Percentiles rank a stretch among this genome's conserved stretches.
These are phyloP conservation scores for Arthroderma sp. DNA, from an alignment of 2,329 filamentous ascomycete species.

Conservation along the genomic window DNA sequence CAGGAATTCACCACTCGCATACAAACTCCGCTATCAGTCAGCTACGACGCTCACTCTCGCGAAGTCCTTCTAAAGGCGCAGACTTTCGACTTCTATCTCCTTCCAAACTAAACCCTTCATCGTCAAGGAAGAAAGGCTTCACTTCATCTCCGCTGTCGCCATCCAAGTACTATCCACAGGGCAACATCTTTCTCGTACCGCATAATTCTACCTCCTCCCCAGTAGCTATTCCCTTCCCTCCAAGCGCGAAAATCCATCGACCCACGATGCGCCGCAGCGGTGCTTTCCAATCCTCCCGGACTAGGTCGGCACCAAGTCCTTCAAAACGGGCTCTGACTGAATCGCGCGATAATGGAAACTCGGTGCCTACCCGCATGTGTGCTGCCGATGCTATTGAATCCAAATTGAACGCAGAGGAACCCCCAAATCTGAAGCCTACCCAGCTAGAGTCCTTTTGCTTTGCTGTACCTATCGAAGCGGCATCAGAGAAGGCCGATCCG, in stretches of 20 bases:
- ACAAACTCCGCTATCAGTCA: conserved; percentile 69
- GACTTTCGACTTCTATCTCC: conserved; percentile 52
- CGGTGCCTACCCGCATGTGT: conserved; percentile 32
- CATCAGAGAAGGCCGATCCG: conserved; percentile 1
- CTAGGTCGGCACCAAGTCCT: conserved; percentile 68
- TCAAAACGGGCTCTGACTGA: conserved; percentile 62
- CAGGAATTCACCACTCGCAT: conserved; percentile 68
- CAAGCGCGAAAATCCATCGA: conserved; percentile 48
- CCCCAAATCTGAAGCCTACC: too few species aligned
- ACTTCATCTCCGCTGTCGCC: conserved; percentile 46
- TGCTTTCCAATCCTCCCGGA: conserved; percentile 31
- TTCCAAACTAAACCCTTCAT: conserved; percentile 36
- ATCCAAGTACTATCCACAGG: conserved; percentile 39
- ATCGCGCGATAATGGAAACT: conserved; percentile 59
- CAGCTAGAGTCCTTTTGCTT: too few species aligned
- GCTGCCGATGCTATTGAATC: conserved; percentile 23
- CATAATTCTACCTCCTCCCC: conserved; percentile 33
- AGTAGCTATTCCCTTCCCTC: conserved; percentile 51
- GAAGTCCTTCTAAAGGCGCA: conserved; percentile 74
- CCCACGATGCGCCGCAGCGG: conserved; percentile 29
- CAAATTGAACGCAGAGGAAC: conserved; percentile 22
- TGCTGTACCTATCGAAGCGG: too few species aligned
- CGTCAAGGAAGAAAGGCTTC: conserved; percentile 36
- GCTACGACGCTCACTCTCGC: conserved; percentile 73
- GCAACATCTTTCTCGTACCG: conserved; percentile 40